These are phyloP conservation scores for Niebla homalea DNA, from an alignment of 495 filamentous ascomycete species.

Conservation along the genomic window DNA sequence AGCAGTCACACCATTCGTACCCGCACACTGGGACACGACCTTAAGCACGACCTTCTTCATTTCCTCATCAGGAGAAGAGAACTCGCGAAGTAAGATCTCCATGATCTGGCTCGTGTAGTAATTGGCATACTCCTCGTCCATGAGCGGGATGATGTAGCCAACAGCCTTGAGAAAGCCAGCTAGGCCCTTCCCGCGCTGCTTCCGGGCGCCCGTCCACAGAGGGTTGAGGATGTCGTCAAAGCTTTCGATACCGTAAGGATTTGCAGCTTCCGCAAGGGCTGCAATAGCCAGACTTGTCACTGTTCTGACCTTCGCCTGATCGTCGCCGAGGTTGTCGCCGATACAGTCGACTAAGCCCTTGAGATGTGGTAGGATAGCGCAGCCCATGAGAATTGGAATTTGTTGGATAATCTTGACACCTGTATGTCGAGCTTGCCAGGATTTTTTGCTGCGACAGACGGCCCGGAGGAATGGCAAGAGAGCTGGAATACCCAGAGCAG, in stretches of 20 bases:
- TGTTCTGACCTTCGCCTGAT: conserved; percentile 93
- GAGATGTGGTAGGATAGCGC: conserved; percentile 88
- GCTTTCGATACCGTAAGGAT: conserved; percentile 97
- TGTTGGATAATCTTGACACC: conserved; percentile 99
- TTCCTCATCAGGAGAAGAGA: conserved; percentile 92
- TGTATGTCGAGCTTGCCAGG: conserved; percentile 98
- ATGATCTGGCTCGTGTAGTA: conserved; percentile 99
- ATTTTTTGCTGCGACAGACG: conserved; percentile 94
- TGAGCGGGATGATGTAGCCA: conserved; percentile 94
- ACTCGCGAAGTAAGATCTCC: conserved; percentile 94
- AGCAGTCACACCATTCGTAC: conserved; percentile 88
- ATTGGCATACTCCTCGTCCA: conserved; percentile 99
- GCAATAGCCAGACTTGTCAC: conserved; percentile 93
- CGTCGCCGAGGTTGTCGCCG: conserved; percentile 86
- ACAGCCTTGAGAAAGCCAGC: conserved; percentile 96
- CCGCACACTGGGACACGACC: conserved; percentile 92
- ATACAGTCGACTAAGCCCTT: conserved; percentile 96
- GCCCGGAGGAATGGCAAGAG: conserved; percentile 90
- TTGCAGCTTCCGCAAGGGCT: conserved; percentile 89
- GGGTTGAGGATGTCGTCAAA: conserved; percentile 97
- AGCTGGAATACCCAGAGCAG: conserved; percentile 88
- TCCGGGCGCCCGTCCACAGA: conserved; percentile 82
- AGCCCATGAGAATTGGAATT: conserved; percentile 99
- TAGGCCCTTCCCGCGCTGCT: conserved; percentile 91
- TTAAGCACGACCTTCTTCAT: conserved; percentile 99